Base-by-base conservation (phyloP, 208 protist species). In the Acanthamoeba pearcei region DNA sequence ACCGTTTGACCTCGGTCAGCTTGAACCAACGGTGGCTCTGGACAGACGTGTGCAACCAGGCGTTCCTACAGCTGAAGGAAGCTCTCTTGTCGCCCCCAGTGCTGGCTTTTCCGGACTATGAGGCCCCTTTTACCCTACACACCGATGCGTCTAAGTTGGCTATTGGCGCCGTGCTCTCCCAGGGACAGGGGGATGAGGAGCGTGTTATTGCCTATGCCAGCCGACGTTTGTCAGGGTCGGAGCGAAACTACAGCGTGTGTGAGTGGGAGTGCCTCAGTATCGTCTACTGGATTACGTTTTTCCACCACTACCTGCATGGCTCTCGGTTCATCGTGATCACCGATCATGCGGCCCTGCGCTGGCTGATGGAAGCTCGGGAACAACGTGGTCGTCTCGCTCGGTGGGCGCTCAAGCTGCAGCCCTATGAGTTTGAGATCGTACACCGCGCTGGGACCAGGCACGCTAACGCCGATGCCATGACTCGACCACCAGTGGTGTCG, bases 211-310 rank as follows among this genome's bases (percentile, higher is more conserved):
- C 49, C 57, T 78, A 78, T 78, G 70, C 70, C 70, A 78, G 70
- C 38, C 27, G 17, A 12, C 12, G 27, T 3, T 49, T 90, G 22
- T 29, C 49, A 17, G 35, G 35, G 24, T 55, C 35, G 12, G 12
- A 27, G n/a, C n/a, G n/a, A n/a, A n/a, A 53, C 15, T 90, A 90
- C n/a, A 66, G n/a, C 10, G 46, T 49, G 12, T 42, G 46, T 27
- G 5, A 90, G 27, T 55, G 55, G 49, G 83, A 90, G 29, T 90
- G 83, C 46, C 49, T 90, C 8, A 29, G 35, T 38, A 49, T 90
- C 13, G 51, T 90, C 19, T 49, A 42, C 13, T 90, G 83, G 83
- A 90, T 64, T 35, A 66, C 62, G 35, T 35, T 27, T 27, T 90
- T 90, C 32, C 42, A 66, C 6, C 49, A 5, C 1, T 90, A 90